Conservation (phyloP, 495 filamentous ascomycete genomes). For the Polyplosphaeria fusca region DNA sequence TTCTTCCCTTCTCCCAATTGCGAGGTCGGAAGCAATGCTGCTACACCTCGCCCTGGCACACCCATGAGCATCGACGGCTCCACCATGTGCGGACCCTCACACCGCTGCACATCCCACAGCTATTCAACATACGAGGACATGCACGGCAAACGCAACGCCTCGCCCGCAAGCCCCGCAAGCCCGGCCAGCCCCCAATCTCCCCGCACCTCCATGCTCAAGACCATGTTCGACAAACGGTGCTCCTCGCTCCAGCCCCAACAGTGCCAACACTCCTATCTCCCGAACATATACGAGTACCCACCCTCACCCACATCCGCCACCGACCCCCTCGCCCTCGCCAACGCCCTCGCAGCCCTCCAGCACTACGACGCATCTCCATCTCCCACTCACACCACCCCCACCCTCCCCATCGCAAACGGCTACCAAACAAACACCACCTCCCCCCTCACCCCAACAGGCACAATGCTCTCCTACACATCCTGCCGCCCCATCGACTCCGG, state of each 20-base stretch:
- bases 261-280: constrained; percentile 3
- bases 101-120: constrained; percentile 9
- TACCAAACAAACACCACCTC: background rate
- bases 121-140: constrained; percentile 5
- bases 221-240: constrained; percentile 17
- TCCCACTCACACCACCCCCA: background rate
- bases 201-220: constrained; percentile 28
- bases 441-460: constrained; percentile 10
- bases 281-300: background rate
- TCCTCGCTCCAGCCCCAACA: background rate
- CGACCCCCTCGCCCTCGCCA: background rate
- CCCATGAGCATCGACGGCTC: constrained; percentile 27
- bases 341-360: background rate
- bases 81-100: constrained; percentile 19
- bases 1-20: constrained; percentile 14
- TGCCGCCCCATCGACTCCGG: constrained; percentile 10
- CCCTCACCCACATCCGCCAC: background rate
- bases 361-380: background rate
- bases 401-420: constrained; percentile 8
- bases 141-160: background rate
- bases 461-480: constrained; percentile 20
- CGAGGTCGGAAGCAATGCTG: background rate
- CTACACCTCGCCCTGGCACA: background rate
- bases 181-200: constrained; percentile 14
- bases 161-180: constrained; percentile 5